Base-by-base conservation (phyloP, 352 stramenopile species). In the Phytopythium kandeliae region DNA sequence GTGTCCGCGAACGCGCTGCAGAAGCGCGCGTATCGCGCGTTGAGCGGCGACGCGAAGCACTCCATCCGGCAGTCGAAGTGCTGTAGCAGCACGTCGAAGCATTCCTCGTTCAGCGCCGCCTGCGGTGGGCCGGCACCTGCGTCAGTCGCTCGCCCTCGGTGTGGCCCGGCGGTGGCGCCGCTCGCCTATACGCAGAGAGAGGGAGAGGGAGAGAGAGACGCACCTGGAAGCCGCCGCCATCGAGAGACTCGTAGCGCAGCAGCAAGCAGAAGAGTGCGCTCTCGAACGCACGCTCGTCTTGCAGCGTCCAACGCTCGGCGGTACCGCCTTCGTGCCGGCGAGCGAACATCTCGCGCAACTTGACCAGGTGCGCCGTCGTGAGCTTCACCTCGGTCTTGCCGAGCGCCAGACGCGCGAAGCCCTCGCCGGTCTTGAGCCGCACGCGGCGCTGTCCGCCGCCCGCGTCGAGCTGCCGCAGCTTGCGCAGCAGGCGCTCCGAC, bases 41-140 rank as follows among this genome's bases (percentile, higher is more conserved):
- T 98, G 40, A 98, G 73, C n/a, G 92, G 92, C 48, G 87, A 96
- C 17, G 91, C 89, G 51, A 98, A 97, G 63, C 89, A 97, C 69
- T 97, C 91, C 73, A 97, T 94, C 45, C 79, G 67, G 60, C 89
- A 96, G 38, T 89, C 88, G 60, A 98, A 98, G 48, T 88, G 84
- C 21, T 77, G 58, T 41, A 97, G 63, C 51, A 98, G 59, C 44
- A 90, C 78, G 55, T 97, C 89, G 52, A 98, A 98, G 44, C 91
- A 93, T 54, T 93, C 71, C 38, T 95, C 87, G 47, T 95, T 95
- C 24, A 98, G 73, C 17, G 81, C 81, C 47, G 81, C 78, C 66
- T 82, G 57, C 28, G 31, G 8, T 13, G 30, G 60, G 7, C 44
- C 42, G 9, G 30, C 24, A 12, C 54, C 9, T 52, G 19, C 51